Base-by-base conservation (phyloP, 345 rosid genomes). In the Odontarrhena argentea region DNA sequence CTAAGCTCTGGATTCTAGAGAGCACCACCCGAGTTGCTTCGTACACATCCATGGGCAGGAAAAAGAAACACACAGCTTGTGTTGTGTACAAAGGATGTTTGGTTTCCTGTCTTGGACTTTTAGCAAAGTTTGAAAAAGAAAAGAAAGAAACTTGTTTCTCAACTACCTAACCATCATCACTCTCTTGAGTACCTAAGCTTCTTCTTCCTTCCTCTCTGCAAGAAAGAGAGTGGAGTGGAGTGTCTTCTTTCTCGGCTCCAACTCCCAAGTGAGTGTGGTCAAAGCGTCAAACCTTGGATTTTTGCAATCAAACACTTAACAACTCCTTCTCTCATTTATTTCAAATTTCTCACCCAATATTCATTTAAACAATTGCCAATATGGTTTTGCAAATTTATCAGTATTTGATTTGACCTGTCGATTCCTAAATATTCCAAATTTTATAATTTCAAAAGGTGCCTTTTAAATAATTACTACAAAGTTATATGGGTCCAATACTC, bases 11-110 rank as follows among this genome's bases (percentile, higher is more conserved):
- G 75, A 86, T 85, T 76, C 86, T 84, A 7, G 92, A 88, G 75
- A 85, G 77, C 48, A 85, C 90, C 49, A 76, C 68, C 59, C 87
- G 70, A 34, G 96, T 88, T 77, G 96, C 96, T 80, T 88, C 96
- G 67, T 81, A 88, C 40, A 73, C 80, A 78, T 88, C 96, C 92
- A 89, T 86, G 79, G 53, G 65, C 41, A 64, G 32, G 28, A 60
- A 55, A n/a, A 63, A 22, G 13, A 50, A 54, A 51, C 36, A 25
- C 18, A 73, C 54, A 67, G 50, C 24, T 24, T 49, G 24, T 46
- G 38, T 48, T 47, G 59, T 51, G 38, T 25, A 53, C 47, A 30
- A 53, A 42, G 32, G 41, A 65, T 51, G 47, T 51, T 64, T 51
- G 59, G 59, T 64, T 42, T 51, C 26, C 14, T 9, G 45, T 63